Evolutionary conservation across 2,329 filamentous ascomycete species (phyloP), one percentile per base, ranked within the genome.

Genomic region (Colletotrichum musae): DNA sequence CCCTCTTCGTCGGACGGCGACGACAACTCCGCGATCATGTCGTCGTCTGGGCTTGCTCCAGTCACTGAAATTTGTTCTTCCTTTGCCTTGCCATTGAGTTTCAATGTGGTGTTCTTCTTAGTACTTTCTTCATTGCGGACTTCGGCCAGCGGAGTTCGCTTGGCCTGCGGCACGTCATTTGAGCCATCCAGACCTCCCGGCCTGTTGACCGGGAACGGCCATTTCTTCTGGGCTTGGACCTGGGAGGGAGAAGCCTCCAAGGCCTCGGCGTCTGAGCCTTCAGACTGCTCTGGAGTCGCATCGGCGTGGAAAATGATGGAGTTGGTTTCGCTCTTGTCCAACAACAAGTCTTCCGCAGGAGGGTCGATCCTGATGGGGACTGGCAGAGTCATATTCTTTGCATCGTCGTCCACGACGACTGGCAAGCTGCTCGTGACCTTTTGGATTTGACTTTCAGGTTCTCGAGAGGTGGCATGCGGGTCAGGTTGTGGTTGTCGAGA

Each of bases 391-490:
- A 68, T 28, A 3, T 21, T 58, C 16, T 26, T 51, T 13, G 43
- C 13, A 12, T 58, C 52, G 32, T 52, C 51, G n/a, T 56, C 64
- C 51, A 47, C 58, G 41, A 58, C 57, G 41, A 58, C 57, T 41
- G 64, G 61, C 54, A 68, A 16, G 28, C 24, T 15, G 5, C 13
- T 13, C 26, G 32, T 12, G 12, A 24, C 3, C 4, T n/a, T 47
- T 2, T 21, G 21, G 15, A 24, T 3, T 24, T 24, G 41, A 3
- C 28, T 26, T 28, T n/a, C 56, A 12, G 50, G 48, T 15, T 48
- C n/a, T 48, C 62, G 50, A 24, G 51, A 4, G 73, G 76, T 43
- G 71, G 62, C 71, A 74, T 36, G 32, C 7, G 7, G 7, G 32
- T 72, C 6, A 65, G 39, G 41, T 50, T 61, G 4, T 58, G 15